Conservation (phyloP, 306 rosid species). For the Acacia crassicarpa region DNA sequence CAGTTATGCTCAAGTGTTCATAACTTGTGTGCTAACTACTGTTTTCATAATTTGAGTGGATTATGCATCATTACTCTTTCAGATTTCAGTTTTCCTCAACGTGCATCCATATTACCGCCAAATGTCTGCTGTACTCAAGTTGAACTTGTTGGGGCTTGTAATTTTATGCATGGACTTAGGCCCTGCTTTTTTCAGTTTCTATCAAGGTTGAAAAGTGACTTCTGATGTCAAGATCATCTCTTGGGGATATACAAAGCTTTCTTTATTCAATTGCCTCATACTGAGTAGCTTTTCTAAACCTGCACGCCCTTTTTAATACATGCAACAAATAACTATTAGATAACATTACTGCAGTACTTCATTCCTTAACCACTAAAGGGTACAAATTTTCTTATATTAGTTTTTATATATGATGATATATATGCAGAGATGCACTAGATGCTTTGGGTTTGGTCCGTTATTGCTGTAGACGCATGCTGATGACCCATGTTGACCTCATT, state of each 20-base stretch:
- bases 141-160: not conserved
- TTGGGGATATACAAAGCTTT: not conserved
- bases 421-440: slow-evolving; percentile 87
- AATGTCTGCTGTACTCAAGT: not conserved
- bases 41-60: not conserved
- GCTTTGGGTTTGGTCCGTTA: slow-evolving; percentile 89
- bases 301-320: not conserved
- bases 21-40: not conserved
- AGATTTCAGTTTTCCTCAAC: not conserved
- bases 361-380: not conserved
- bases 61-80: not conserved
- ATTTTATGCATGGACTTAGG: not conserved
- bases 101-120: not conserved
- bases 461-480: slow-evolving; percentile 96
- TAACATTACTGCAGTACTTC: not conserved
- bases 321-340: not conserved
- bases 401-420: slow-evolving; percentile 12
- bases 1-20: slow-evolving; percentile 1
- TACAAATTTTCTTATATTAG: slow-evolving; percentile 10
- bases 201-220: not conserved
- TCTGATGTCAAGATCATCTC: not conserved
- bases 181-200: not conserved
- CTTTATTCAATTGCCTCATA: not conserved
- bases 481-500: slow-evolving; percentile 97
- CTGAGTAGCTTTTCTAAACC: not conserved